Conservation (phyloP, 345 rosid species). For the Hibiscus trionum region DNA sequence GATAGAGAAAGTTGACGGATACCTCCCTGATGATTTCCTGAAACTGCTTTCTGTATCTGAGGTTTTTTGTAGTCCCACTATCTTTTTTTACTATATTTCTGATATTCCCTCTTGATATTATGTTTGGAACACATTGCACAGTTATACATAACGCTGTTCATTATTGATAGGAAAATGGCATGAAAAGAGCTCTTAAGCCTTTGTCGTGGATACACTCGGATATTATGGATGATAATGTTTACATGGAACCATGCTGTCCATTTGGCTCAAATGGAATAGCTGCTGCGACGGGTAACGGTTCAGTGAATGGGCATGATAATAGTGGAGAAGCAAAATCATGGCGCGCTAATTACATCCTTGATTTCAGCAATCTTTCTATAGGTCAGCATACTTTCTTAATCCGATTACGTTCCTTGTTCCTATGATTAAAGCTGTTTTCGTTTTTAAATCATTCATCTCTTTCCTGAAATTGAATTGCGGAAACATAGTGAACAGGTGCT, state of each 20-base stretch:
- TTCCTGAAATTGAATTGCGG: not conserved
- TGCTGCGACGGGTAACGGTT: conserved; percentile 10
- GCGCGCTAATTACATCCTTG: conserved; percentile 66
- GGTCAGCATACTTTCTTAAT: conserved; percentile 37
- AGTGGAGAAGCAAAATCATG: conserved; percentile 39
- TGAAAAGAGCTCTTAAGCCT: conserved; percentile 33
- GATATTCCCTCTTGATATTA: too few species aligned
- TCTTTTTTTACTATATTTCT: not conserved
- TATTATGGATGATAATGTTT: conserved; percentile 87
- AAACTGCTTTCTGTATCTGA: conserved; percentile 42
- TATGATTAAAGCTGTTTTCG: not conserved
- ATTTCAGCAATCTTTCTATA: conserved; percentile 67
- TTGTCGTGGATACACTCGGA: conserved; percentile 87
- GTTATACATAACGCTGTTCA: not conserved
- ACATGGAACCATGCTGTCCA: conserved; percentile 47
- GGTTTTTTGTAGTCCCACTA: conserved; percentile 32
- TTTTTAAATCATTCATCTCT: not conserved
- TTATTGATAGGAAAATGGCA: conserved; percentile 21
- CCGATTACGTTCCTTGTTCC: not conserved
- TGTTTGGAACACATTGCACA: not conserved
- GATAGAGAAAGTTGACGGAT: conserved; percentile 60
- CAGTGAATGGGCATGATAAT: conserved; percentile 23
- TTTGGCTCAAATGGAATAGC: conserved; percentile 10
- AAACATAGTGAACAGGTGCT: not conserved
- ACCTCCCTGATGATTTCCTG: conserved; percentile 68